Conservation (phyloP, 2,329 filamentous ascomycete species). For the Apiospora pterosperma region DNA sequence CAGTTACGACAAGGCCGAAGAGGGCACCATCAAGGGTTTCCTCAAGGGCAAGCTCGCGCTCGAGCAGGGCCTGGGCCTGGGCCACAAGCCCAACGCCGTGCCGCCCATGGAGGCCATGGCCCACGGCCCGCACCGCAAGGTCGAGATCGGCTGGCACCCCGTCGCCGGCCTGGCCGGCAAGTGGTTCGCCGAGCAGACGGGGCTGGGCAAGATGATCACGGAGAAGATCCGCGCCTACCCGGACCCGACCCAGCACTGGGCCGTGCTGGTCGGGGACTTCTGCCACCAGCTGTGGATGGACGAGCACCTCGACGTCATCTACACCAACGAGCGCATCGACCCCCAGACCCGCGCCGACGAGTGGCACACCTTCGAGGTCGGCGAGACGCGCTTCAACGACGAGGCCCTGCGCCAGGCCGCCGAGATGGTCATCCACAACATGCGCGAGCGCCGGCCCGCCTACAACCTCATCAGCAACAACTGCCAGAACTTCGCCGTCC, state of each 20-base stretch:
- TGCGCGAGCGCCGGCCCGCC: slow-evolving; percentile 42
- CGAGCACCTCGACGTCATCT: slow-evolving; percentile 53
- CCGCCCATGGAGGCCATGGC: slow-evolving; percentile 35
- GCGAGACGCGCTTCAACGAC: slow-evolving; percentile 52
- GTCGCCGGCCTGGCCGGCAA: slow-evolving; percentile 53
- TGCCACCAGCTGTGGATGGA: slow-evolving; percentile 61
- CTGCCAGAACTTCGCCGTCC: slow-evolving; percentile 54
- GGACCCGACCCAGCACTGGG: slow-evolving; percentile 60
- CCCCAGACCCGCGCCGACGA: slow-evolving; percentile 36
- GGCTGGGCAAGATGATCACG: slow-evolving; percentile 53
- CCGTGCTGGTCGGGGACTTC: slow-evolving; percentile 52
- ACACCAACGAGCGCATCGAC: slow-evolving; percentile 47
- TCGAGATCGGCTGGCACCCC: slow-evolving; percentile 57
- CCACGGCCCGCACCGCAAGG: slow-evolving; percentile 34
- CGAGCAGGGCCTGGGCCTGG: slow-evolving; percentile 41
- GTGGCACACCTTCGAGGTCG: slow-evolving; percentile 49
- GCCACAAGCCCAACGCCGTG: slow-evolving; percentile 40
- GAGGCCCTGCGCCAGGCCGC: slow-evolving; percentile 47
- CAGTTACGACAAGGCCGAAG: not conserved
- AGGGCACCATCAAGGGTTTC: slow-evolving; percentile 21
- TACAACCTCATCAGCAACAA: slow-evolving; percentile 61
- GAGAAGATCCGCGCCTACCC: slow-evolving; percentile 52
- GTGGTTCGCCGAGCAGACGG: slow-evolving; percentile 56
- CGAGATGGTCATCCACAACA: slow-evolving; percentile 50
- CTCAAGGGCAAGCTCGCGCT: slow-evolving; percentile 37